Evolutionary conservation across 2,329 filamentous ascomycete genomes (phyloP).

Genomic region (Fulvia fulva): DNA sequence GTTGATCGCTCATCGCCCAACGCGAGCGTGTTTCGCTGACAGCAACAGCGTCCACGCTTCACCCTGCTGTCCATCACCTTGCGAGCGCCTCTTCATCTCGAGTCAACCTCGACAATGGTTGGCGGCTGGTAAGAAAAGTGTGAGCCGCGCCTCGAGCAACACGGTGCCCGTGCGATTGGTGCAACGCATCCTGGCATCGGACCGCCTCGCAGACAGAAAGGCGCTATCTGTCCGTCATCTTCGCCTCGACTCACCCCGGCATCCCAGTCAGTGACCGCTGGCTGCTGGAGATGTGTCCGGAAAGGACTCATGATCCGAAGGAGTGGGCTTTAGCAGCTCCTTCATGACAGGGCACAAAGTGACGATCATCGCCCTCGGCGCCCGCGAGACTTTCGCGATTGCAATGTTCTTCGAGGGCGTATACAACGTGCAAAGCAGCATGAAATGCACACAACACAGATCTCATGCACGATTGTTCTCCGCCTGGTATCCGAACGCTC

Average conservation of each 20-base stretch:
- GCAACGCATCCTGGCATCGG: conserved; percentile 14
- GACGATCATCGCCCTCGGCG: not conserved
- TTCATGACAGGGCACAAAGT: conserved; percentile 3
- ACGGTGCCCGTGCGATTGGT: conserved; percentile 12
- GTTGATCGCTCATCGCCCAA: not conserved
- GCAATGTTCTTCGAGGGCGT: not conserved
- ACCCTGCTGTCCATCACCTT: not conserved
- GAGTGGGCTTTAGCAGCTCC: conserved; percentile 2
- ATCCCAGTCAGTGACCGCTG: conserved; percentile 16
- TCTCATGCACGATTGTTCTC: conserved; percentile 7
- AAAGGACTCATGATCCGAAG: conserved; percentile 18
- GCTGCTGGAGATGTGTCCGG: conserved; percentile 17
- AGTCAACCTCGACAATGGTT: conserved; percentile 10
- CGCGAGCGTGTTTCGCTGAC: not conserved
- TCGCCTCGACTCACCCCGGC: conserved; percentile 13
- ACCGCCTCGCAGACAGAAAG: conserved; percentile 13
- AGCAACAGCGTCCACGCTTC: conserved; percentile 5
- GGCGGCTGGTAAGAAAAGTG: conserved; percentile 14
- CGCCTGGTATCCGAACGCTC: conserved; percentile 1
- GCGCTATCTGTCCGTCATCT: conserved; percentile 22
- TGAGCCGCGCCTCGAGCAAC: conserved; percentile 18
- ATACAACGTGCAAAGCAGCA: not conserved
- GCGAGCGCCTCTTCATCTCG: not conserved
- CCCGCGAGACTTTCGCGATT: not conserved
- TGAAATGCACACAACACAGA: not conserved